These are phyloP conservation scores for Cordyceps cateniannulata DNA, from an alignment of 2,329 filamentous ascomycete genomes.

Conservation along the genomic window DNA sequence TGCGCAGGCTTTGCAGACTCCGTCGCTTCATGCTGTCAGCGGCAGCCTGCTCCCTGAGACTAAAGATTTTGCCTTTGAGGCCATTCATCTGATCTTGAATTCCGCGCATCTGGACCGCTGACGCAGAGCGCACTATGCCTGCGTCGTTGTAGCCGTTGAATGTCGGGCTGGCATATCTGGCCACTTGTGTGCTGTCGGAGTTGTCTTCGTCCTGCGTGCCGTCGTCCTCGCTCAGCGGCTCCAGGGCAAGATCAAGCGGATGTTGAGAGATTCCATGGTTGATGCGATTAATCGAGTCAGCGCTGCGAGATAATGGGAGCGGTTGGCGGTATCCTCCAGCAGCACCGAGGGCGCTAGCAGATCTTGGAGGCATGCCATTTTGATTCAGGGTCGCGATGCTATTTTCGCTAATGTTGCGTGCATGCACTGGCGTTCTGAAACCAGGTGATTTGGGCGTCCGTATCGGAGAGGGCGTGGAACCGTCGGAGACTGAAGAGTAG, in stretches of 20 bases:
- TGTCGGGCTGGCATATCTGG: constrained; percentile 39
- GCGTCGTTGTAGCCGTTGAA: constrained; percentile 36
- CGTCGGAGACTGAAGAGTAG: constrained; percentile 36
- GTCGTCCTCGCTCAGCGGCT: constrained; percentile 50
- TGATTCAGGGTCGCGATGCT: constrained; percentile 17
- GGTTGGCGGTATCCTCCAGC: constrained; percentile 52
- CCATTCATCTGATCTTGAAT: constrained; percentile 81
- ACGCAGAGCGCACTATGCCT: constrained; percentile 58
- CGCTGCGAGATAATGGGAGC: constrained; percentile 36
- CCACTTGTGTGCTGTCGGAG: constrained; percentile 27
- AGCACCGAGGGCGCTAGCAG: constrained; percentile 57
- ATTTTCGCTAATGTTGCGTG: constrained; percentile 28
- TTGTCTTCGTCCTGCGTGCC: constrained; percentile 24
- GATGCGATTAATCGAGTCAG: constrained; percentile 30
- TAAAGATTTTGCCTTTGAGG: constrained; percentile 78
- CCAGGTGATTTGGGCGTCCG: constrained; percentile 25
- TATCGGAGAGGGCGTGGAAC: constrained; percentile 47
- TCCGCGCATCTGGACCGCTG: constrained; percentile 64
- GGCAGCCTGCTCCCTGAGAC: constrained; percentile 67
- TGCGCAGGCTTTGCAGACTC: constrained; percentile 69
- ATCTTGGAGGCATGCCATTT: constrained; percentile 42
- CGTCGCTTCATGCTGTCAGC: constrained; percentile 72
- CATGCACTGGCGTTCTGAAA: constrained; percentile 17
- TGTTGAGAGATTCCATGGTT: constrained; percentile 34
- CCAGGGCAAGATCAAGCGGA: constrained; percentile 38